Evolutionary conservation across 352 stramenopile species (phyloP), one percentile per base, ranked within the genome.

Genomic region (Phytophthora agathidicida): DNA sequence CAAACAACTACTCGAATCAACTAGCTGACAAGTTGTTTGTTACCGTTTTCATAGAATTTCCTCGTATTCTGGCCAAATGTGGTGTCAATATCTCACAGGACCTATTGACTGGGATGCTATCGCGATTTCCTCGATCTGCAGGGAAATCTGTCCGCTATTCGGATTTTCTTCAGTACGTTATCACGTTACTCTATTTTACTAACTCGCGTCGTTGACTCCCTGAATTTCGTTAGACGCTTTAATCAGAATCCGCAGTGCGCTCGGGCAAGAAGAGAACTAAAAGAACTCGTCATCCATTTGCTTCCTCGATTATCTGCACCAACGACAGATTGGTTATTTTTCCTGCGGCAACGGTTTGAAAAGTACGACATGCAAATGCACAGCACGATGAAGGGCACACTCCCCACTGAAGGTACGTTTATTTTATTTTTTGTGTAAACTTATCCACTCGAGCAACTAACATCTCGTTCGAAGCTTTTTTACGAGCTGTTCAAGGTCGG

Each of bases 131-230:
- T 14, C 65, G 75, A 13, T 62, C 66, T 3, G 36, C 33, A 2
- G 65, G 72, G 17, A 57, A 68, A 7, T 45, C 52, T 22, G 68
- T 89, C 45, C 70, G 51, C 48, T 87, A 86, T 32, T 27, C 53
- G 1, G 51, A 47, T 7, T 88, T 89, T 48, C 66, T 89, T n/a
- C 71, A 80, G 80, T 89, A 64, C 17, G 37, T 47, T 5, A 3
- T 36, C 5, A 11, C n/a, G 1, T 33, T 7, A 9, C 2, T 24
- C 9, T 14, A 22, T 10, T 13, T 13, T 17, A 17, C 13, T 43
- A 28, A 44, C 30, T 46, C 14, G 17, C 7, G 16, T 11, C 22
- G n/a, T 30, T 36, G 6, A 10, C 17, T 26, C 20, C n/a, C n/a
- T n/a, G 10, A 19, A 20, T 23, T n/a, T 33, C 14, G 23, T 16